Percentiles rank a stretch among this genome's conserved stretches.
Evolutionary conservation across 1,284 basidiomycete species (phyloP).

Genomic region (Sutorius eximius): DNA sequence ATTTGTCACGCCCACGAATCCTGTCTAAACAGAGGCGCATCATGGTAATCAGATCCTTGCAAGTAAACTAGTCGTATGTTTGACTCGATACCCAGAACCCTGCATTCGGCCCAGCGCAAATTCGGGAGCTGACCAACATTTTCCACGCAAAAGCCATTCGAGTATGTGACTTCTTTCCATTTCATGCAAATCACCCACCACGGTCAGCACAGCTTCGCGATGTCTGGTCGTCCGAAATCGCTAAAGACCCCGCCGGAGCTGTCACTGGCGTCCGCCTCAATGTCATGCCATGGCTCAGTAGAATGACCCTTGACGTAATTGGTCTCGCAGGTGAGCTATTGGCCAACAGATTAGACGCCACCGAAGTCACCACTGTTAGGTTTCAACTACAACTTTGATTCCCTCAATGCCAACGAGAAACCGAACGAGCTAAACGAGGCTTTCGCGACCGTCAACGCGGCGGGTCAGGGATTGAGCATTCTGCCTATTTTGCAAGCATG

Average conservation of each 20-base stretch:
- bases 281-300: background rate
- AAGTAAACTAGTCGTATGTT: background rate
- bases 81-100: constrained; percentile 45
- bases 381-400: background rate
- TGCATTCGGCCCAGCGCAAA: constrained; percentile 55
- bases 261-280: background rate
- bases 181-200: background rate
- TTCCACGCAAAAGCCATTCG: constrained; percentile 54
- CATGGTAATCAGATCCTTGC: constrained; percentile 16
- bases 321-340: background rate
- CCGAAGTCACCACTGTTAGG: background rate
- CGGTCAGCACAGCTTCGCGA: constrained; percentile 44
- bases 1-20: background rate
- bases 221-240: constrained; percentile 39
- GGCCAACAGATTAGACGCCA: background rate
- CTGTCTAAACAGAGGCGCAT: constrained; percentile 23
- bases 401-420: background rate
- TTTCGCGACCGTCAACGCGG: background rate
- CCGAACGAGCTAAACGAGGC: background rate
- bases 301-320: background rate
- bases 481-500: background rate
- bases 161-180: constrained; percentile 33
- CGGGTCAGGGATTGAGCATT: background rate
- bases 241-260: constrained; percentile 20
- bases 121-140: constrained; percentile 53